Percentiles rank a stretch among this genome's conserved stretches.
Evolutionary conservation across 164 flowering plant genomes (phyloP).

Genomic region (Aristolochia fimbriata): DNA sequence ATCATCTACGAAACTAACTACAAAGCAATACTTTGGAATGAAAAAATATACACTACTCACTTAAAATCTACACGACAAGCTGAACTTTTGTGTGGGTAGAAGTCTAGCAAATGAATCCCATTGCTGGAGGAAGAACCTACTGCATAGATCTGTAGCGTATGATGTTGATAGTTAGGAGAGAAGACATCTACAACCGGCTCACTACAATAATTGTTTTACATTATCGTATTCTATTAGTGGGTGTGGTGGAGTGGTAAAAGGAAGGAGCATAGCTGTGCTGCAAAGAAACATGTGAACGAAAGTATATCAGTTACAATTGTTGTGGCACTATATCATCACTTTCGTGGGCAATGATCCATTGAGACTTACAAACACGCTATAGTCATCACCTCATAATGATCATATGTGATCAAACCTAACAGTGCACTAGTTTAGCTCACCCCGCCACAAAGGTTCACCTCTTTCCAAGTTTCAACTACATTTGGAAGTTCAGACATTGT

Average conservation of each 20-base stretch:
- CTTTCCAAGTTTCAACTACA: not conserved
- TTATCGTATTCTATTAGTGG: not conserved
- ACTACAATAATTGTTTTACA: not conserved
- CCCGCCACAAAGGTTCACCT: no score
- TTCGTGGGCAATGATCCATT: no score
- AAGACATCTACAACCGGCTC: no score
- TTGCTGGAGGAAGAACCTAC: constrained; percentile 54
- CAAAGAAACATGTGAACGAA: no score
- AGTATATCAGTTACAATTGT: no score
- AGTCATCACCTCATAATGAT: not conserved
- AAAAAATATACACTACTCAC: constrained; percentile 28
- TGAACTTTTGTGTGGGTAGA: constrained; percentile 59
- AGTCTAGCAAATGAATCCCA: constrained; percentile 79
- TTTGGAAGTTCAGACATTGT: no score
- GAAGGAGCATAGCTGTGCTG: no score
- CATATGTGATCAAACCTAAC: no score
- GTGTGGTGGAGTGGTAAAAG: no score
- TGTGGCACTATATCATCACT: no score
- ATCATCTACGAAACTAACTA: not conserved
- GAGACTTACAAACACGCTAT: no score
- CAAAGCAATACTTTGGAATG: not conserved
- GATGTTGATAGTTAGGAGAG: not conserved
- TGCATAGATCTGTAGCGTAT: constrained; percentile 57
- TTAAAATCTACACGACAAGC: constrained; percentile 74
- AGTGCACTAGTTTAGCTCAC: not conserved